A percentile compares a stretch with the other conserved stretches of the same genome.
Conservation (phyloP, 129 eudicot species). For the Smallanthus sonchifolius region DNA sequence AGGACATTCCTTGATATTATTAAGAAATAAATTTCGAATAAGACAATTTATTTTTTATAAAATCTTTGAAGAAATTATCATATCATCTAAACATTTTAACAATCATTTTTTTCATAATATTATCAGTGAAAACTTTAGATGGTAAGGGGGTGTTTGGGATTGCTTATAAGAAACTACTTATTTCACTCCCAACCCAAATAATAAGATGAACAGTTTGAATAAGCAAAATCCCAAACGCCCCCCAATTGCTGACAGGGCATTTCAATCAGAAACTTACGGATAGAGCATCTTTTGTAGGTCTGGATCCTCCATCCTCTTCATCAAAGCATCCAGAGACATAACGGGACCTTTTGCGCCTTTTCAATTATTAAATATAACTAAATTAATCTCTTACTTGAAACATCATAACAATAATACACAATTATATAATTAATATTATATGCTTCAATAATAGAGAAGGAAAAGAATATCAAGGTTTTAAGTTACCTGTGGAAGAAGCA, state of each 20-base stretch:
- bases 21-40: no score
- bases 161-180: not conserved
- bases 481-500: slow-evolving; percentile 51
- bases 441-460: not conserved
- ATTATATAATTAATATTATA: not conserved
- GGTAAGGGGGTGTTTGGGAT: not conserved
- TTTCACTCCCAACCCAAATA: not conserved
- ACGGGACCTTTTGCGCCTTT: slow-evolving; percentile 45
- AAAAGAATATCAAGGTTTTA: not conserved
- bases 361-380: not conserved
- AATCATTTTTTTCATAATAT: not conserved
- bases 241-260: not conserved
- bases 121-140: not conserved
- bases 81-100: no score
- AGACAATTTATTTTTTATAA: no score
- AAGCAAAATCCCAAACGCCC: not conserved
- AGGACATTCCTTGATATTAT: not conserved
- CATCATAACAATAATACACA: not conserved
- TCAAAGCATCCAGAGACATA: slow-evolving; percentile 87
- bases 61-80: not conserved
- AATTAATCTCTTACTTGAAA: slow-evolving; percentile 16
- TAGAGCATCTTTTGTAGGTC: slow-evolving; percentile 85
- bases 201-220: not conserved
- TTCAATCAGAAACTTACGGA: slow-evolving; percentile 56
- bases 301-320: slow-evolving; percentile 99